A percentile compares a stretch with the other conserved stretches of the same genome.
phyloP scores from a whole-genome alignment of 192 early-diverging fungal species.

The Coemansia sp. region DNA sequence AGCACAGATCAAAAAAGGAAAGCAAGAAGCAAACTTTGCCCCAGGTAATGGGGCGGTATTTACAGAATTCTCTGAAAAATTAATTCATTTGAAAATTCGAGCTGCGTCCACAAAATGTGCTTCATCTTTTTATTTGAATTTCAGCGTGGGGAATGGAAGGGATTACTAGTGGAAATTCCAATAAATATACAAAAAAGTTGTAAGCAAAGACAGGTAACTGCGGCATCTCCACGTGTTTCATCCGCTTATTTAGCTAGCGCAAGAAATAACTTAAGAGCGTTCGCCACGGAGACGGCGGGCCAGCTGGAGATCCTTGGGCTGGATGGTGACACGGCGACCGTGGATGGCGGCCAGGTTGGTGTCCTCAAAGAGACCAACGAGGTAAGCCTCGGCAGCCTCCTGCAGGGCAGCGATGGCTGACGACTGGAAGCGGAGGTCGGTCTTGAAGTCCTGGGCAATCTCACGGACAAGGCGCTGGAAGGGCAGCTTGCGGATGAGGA shows the following conservation, averaged over 20 bases:
- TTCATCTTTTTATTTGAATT: no score
- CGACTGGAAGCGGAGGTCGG: constrained; percentile 97
- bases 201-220: not conserved
- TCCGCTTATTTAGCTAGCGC: not conserved
- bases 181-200: constrained; percentile 12
- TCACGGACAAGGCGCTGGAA: constrained; percentile 96
- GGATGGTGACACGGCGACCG: constrained; percentile 99
- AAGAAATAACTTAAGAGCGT: constrained; percentile 62
- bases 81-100: not conserved
- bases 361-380: constrained; percentile 91
- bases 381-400: constrained; percentile 95
- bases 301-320: constrained; percentile 99
- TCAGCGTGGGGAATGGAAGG: no score
- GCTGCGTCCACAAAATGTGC: not conserved
- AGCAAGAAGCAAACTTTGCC: not conserved
- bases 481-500: constrained; percentile 85
- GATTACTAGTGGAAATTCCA: not conserved
- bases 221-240: not conserved
- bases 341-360: constrained; percentile 99
- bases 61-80: not conserved
- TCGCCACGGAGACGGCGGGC: constrained; percentile 94
- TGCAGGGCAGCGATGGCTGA: constrained; percentile 98
- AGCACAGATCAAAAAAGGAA: constrained; percentile 3
- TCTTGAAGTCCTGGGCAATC: constrained; percentile 99
- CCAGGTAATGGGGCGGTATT: no score